A percentile compares a stretch with the other conserved stretches of the same genome.
Evolutionary conservation across 352 stramenopile species (phyloP).

Genomic region (Phytophthora litchii): DNA sequence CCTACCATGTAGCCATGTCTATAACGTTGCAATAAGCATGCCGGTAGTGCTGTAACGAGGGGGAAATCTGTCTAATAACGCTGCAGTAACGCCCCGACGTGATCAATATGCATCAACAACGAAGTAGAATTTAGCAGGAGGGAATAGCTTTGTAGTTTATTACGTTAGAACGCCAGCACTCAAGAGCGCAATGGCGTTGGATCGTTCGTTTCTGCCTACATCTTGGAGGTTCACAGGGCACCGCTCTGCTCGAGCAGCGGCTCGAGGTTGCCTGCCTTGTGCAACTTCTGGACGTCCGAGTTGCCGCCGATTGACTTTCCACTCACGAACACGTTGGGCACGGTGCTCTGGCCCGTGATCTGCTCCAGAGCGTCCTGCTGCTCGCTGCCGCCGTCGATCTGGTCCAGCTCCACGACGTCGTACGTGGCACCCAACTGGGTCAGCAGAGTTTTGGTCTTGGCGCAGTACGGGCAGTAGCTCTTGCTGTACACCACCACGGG

Average conservation of each 20-base stretch:
- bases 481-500: constrained; percentile 92
- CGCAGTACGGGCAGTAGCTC: constrained; percentile 95
- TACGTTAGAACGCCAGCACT: constrained; percentile 1
- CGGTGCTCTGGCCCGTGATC: constrained; percentile 91
- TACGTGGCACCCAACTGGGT: constrained; percentile 57
- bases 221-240: constrained; percentile 42
- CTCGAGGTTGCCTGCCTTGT: constrained; percentile 88
- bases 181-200: neutral
- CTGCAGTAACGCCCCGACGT: too few species aligned
- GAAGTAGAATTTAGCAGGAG: too few species aligned
- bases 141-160: constrained; percentile 11
- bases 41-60: too few species aligned
- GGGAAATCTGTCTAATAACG: too few species aligned
- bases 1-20: too few species aligned
- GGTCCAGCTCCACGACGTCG: constrained; percentile 69
- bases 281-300: constrained; percentile 92
- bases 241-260: constrained; percentile 83
- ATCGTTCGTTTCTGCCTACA: constrained; percentile 15
- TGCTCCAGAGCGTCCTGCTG: constrained; percentile 65
- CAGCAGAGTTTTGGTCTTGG: constrained; percentile 69
- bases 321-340: constrained; percentile 98
- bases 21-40: too few species aligned
- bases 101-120: too few species aligned
- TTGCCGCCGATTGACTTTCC: constrained; percentile 95
- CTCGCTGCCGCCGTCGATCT: constrained; percentile 51